These are phyloP conservation scores for Pilasporangium apinafurcum DNA, from an alignment of 352 stramenopile genomes.

Conservation along the genomic window DNA sequence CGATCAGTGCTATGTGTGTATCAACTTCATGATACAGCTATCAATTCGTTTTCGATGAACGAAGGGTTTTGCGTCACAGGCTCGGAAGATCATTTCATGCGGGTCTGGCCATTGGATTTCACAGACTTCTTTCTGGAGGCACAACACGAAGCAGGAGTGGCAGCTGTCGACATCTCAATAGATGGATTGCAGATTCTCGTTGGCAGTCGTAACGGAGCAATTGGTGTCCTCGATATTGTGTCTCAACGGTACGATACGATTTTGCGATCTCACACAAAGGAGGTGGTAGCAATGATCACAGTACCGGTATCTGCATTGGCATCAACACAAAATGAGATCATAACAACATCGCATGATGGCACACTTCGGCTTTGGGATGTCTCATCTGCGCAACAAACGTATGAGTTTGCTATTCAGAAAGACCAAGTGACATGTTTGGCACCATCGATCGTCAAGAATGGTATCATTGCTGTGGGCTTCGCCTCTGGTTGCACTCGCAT, in stretches of 20 bases:
- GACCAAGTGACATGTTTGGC: conserved; percentile 57
- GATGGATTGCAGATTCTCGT: conserved; percentile 82
- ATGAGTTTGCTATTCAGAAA: conserved; percentile 78
- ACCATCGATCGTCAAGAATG: conserved; percentile 24
- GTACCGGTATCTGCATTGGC: conserved; percentile 1
- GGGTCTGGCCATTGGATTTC: conserved; percentile 91
- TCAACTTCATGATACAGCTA: conserved; percentile 79
- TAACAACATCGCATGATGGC: conserved; percentile 64
- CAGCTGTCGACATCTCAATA: conserved; percentile 51
- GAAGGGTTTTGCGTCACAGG: conserved; percentile 89
- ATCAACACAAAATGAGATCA: conserved; percentile 23
- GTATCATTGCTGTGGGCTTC: conserved; percentile 72
- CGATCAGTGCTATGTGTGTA: conserved; percentile 85
- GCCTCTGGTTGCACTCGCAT: conserved; percentile 75
- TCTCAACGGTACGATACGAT: conserved; percentile 79
- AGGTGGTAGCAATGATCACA: conserved; percentile 35
- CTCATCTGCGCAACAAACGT: conserved; percentile 50
- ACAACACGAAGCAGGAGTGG: conserved; percentile 69
- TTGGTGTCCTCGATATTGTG: conserved; percentile 83
- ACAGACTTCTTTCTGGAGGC: conserved; percentile 90
- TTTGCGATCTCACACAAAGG: conserved; percentile 62
- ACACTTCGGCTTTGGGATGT: conserved; percentile 85
- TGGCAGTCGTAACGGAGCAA: conserved; percentile 58
- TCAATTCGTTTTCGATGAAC: conserved; percentile 81
- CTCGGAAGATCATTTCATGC: conserved; percentile 79